Conservation (phyloP, 2,329 filamentous ascomycete genomes). For the Neonectria neomacrospora region DNA sequence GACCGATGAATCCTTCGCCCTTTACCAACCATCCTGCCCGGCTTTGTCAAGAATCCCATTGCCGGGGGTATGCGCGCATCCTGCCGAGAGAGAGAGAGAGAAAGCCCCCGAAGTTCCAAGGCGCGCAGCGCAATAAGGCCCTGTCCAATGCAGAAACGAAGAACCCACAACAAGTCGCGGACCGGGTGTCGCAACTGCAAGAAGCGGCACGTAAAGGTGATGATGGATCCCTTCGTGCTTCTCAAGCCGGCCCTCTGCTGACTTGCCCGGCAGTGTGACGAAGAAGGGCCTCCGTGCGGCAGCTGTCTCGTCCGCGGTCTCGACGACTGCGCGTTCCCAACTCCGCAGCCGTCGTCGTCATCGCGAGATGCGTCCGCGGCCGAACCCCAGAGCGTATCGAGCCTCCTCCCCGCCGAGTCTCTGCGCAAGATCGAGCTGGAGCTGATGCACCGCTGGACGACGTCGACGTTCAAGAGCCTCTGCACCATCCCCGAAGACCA, state of each 20-base stretch:
- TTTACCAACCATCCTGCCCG: not conserved
- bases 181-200: constrained; percentile 43
- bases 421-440: constrained; percentile 56
- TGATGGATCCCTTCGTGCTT: not conserved
- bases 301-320: constrained; percentile 46
- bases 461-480: constrained; percentile 54
- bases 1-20: constrained; percentile 2
- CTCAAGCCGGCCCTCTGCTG: not conserved
- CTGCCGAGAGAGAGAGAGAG: too few relatives aligned
- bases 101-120: too few relatives aligned
- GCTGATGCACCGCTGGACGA: constrained; percentile 63
- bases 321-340: constrained; percentile 36
- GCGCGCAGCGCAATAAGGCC: too few relatives aligned
- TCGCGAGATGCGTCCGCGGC: constrained; percentile 6
- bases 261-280: constrained; percentile 46
- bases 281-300: constrained; percentile 50
- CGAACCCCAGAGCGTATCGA: constrained; percentile 16
- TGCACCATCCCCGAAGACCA: constrained; percentile 52
- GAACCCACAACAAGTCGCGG: constrained; percentile 40
- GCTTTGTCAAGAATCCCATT: not conserved
- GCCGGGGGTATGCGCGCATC: not conserved
- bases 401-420: constrained; percentile 28
- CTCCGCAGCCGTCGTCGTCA: not conserved
- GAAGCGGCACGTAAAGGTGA: constrained; percentile 41
- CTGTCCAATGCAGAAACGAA: constrained; percentile 36